These are phyloP conservation scores for Rhizophora mangle DNA, from an alignment of 345 rosid species.

Conservation along the genomic window DNA sequence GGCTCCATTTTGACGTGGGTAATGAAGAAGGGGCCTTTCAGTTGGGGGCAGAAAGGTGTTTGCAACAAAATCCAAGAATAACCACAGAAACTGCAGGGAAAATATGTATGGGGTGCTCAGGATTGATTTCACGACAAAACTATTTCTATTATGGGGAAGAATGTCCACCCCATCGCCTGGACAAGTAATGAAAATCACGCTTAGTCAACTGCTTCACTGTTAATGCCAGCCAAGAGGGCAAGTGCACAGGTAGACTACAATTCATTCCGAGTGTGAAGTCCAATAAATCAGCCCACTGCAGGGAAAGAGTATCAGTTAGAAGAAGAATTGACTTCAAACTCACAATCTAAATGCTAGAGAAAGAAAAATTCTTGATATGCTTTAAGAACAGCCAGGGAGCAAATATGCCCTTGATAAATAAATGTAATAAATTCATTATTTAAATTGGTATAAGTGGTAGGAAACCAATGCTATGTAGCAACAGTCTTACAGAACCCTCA, in stretches of 20 bases:
- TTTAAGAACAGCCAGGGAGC: not conserved
- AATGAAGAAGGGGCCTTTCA: no score
- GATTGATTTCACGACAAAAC: not conserved
- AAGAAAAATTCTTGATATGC: not conserved
- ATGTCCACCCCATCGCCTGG: not conserved
- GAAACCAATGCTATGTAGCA: no score
- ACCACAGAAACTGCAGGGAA: no score
- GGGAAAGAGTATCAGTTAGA: not conserved
- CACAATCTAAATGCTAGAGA: not conserved
- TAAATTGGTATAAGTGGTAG: no score
- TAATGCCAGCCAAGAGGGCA: not conserved
- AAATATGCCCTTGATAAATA: no score
- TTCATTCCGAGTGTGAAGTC: slow-evolving; percentile 3
- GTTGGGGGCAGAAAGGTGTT: no score
- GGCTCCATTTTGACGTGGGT: no score
- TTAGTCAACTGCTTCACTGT: not conserved
- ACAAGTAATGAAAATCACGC: not conserved
- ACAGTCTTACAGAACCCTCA: no score
- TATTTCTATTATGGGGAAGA: not conserved
- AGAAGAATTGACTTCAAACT: not conserved
- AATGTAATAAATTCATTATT: no score
- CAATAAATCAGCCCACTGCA: slow-evolving; percentile 7
- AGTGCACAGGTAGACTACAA: no score
- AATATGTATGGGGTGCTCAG: not conserved
- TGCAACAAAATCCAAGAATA: no score